Evolutionary conservation across 805 yeast genomes (phyloP), one percentile per base, ranked within the genome.

Genomic region (Candida boleticola): DNA sequence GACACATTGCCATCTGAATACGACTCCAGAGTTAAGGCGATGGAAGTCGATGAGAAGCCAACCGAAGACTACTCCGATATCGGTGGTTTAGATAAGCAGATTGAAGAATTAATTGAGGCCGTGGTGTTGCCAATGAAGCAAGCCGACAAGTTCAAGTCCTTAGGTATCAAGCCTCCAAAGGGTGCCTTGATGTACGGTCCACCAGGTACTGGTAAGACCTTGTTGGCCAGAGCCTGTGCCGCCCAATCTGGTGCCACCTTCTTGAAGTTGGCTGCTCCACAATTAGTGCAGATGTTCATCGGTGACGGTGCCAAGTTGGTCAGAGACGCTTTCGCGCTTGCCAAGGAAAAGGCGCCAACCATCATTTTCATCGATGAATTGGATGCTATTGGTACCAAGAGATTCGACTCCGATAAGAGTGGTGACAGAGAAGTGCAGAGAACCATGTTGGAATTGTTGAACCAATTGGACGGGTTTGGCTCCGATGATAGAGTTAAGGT

Each of bases 1-100:
- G 99, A 93, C 66, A 89, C 95, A 5, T 74, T 93, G 51, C 99
- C 99, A 9, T 89, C 97, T 2, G 99, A 93, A 66, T 93, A 93
- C 61, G 99, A 93, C 64, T 85, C 95, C 42, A 79, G 99, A 55
- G 99, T 93, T 40, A 93, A 93, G 69, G 98, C 98, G 10, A 88
- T 93, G 99, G 99, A 93, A 65, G 99, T 93, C 39, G 99, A 93
- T 62, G 99, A 93, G 68, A 90, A 92, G 61, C 99, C 99, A 45
- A 85, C 96, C 1, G 99, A 93, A 64, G 89, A 96, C 9, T 93
- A 93, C 60, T 83, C 95, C 1, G 99, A 93, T 63, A 95, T 93
- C 53, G 99, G 99, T 60, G 99, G 99, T 9, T 75, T 93, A 54
- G 98, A 92, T 66, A 93, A 93, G 68, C 99, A 93, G 66, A 93